Evolutionary conservation across 768 basidiomycete genomes (phyloP), one percentile per base, ranked within the genome.

Genomic region (Tephrocybe sp.): DNA sequence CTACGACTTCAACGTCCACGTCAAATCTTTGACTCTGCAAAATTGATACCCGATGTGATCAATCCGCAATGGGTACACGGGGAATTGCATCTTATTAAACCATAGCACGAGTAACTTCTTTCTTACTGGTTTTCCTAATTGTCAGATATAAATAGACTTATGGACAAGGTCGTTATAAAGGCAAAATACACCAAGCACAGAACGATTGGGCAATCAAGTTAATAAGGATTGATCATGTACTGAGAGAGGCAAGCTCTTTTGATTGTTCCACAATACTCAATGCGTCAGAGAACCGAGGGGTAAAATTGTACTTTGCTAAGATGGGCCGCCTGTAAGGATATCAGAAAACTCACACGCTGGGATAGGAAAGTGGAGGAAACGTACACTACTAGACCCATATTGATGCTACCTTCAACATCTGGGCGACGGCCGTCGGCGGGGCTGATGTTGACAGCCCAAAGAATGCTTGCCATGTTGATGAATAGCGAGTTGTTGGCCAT

Each of bases 401-500:
- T 42, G 24, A 42, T 42, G 10, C 41, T 29, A 9, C 25, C 12
- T 15, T 42, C 41, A 12, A 29, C n/a, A 27, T 42, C 41, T 13
- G 41, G 41, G 16, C 41, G 24, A 3, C n/a, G 22, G 3, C 41
- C 41, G n/a, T 42, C 41, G 10, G n/a, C 15, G 16, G 41, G 7
- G 22, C 7, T 25, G 41, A 56, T 48, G 13, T 51, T 24, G 16
- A 55, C 33, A 27, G 40, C 44, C 56, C 58, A 57, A 21, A 57
- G 42, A 16, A 60, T 39, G 19, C 9, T 31, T 23, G 55, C 55
- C 13, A 47, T 45, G 25, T 48, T 27, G n/a, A 56, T 53, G 46
- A 58, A 56, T 25, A 58, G 27, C 12, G 47, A 45, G 21, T 42
- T 30, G n/a, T 54, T 56, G 6, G 52, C 52, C 15, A 59, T 38